Percentiles rank a stretch among this genome's conserved stretches.
phyloP scores from a whole-genome alignment of 202 grass and related monocot genomes.

The Miscanthus sacchariflorus region DNA sequence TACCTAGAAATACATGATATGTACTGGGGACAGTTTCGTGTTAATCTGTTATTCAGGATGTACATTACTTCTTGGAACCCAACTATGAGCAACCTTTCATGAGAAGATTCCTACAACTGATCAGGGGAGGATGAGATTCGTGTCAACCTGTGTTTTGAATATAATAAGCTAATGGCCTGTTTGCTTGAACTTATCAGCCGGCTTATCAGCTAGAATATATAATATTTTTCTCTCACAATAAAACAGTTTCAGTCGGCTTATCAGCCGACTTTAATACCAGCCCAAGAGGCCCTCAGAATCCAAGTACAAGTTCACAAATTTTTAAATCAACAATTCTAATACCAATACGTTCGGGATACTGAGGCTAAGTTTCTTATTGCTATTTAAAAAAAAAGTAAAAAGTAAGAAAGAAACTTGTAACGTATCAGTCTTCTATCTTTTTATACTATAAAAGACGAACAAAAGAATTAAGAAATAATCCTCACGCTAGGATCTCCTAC shows the following conservation, averaged over 20 bases:
- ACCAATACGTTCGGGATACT: not conserved
- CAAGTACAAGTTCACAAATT: slow-evolving; percentile 21
- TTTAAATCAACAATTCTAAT: not conserved
- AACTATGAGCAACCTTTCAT: slow-evolving; percentile 18
- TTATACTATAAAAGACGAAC: no score
- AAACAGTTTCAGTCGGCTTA: no score
- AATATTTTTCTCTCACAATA: no score
- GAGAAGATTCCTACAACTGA: slow-evolving; percentile 34
- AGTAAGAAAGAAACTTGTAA: no score
- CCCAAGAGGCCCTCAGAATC: not conserved
- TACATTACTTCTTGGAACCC: not conserved
- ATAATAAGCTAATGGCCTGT: not conserved
- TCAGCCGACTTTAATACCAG: no score
- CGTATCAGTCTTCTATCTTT: no score
- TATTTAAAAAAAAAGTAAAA: not conserved
- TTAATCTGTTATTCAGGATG: not conserved
- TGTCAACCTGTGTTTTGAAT: not conserved
- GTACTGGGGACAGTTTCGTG: not conserved
- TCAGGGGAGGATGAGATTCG: slow-evolving; percentile 28
- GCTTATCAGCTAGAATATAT: no score
- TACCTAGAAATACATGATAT: not conserved
- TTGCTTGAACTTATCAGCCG: no score
- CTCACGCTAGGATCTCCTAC: no score
- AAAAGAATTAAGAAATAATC: no score
- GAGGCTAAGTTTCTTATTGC: slow-evolving; percentile 32